Conservation (phyloP, 768 basidiomycete genomes). For the Kwoniella mangroviensis region DNA sequence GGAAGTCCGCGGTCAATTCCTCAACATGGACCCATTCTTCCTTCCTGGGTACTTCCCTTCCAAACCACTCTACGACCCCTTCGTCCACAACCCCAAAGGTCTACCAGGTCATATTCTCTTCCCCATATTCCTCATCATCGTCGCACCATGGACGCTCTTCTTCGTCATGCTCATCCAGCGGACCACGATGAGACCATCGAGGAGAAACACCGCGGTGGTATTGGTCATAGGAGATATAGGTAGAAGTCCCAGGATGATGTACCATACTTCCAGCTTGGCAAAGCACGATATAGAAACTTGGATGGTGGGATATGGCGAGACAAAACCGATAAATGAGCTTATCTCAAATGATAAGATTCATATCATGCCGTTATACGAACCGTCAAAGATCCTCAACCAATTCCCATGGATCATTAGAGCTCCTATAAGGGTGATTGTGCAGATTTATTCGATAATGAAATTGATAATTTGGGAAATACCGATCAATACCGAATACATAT, state of each 20-base stretch:
- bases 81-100: constrained; percentile 12
- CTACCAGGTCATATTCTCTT: constrained; percentile 14
- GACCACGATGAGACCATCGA: constrained; percentile 13
- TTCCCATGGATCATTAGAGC: constrained; percentile 66
- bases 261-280: constrained; percentile 92
- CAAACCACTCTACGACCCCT: constrained; percentile 2
- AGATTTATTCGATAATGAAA: constrained; percentile 68
- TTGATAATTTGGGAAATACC: constrained; percentile 68
- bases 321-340: constrained; percentile 75
- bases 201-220: constrained; percentile 71
- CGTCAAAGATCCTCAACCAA: constrained; percentile 63
- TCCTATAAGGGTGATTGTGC: constrained; percentile 77
- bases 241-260: constrained; percentile 97
- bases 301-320: constrained; percentile 83
- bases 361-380: constrained; percentile 71
- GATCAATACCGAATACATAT: constrained; percentile 69
- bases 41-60: constrained; percentile 16
- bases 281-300: constrained; percentile 75
- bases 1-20: background rate
- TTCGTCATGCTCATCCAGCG: constrained; percentile 16
- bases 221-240: constrained; percentile 95
- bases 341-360: constrained; percentile 69
- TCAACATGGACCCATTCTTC: background rate
- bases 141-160: constrained; percentile 20
- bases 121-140: constrained; percentile 17